Evolutionary conservation across 495 filamentous ascomycete species (phyloP).

Genomic region (Hypoxylon trugodes): DNA sequence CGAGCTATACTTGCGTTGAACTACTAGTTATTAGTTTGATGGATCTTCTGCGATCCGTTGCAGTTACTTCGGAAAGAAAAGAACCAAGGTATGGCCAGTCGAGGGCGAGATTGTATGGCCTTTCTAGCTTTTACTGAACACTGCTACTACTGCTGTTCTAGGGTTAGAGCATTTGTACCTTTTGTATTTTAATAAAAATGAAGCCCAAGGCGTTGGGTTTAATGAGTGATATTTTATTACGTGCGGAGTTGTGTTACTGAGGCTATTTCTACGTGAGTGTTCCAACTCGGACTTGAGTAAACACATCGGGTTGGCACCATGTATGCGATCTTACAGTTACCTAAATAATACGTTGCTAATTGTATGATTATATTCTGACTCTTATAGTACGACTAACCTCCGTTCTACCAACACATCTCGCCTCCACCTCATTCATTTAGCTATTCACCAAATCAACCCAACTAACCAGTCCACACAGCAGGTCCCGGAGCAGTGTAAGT

Average conservation of each 20-base stretch:
- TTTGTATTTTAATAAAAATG: constrained; percentile 22
- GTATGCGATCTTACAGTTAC: too few relatives aligned
- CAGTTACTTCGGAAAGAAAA: not conserved
- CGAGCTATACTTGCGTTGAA: not conserved
- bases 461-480: constrained; percentile 44
- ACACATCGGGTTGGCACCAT: too few relatives aligned
- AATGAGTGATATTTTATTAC: not conserved
- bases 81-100: not conserved
- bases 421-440: not conserved
- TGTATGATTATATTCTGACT: too few relatives aligned
- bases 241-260: too few relatives aligned
- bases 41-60: not conserved
- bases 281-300: too few relatives aligned
- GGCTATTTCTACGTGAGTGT: too few relatives aligned
- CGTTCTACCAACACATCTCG: not conserved
- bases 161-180: not conserved
- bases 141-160: too few relatives aligned
- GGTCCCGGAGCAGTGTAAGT: constrained; percentile 55
- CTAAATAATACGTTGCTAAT: too few relatives aligned
- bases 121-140: not conserved
- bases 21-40: not conserved
- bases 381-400: too few relatives aligned
- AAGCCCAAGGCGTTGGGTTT: not conserved
- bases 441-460: too few relatives aligned
- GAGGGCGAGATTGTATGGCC: not conserved